phyloP scores from a whole-genome alignment of 2,329 filamentous ascomycete species.

The Alternaria gaisen region DNA sequence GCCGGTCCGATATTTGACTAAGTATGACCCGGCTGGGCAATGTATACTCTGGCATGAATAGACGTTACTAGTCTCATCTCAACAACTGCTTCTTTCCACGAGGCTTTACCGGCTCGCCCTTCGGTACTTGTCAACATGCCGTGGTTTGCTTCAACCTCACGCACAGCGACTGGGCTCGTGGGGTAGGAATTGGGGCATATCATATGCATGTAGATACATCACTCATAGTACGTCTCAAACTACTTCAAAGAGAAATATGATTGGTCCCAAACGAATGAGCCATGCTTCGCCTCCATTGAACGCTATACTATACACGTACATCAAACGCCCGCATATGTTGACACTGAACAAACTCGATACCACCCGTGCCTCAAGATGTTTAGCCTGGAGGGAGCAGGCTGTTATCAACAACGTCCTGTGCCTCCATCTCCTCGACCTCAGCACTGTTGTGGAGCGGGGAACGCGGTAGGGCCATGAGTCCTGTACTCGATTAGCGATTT shows the following conservation, averaged over 20 bases:
- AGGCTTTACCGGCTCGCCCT: not conserved
- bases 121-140: not conserved
- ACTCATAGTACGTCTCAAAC: not conserved
- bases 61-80: not conserved
- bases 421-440: constrained; percentile 83
- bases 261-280: constrained; percentile 1
- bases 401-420: constrained; percentile 92
- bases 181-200: not conserved
- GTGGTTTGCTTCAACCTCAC: not conserved
- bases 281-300: constrained; percentile 6
- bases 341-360: constrained; percentile 6
- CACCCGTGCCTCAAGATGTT: constrained; percentile 21
- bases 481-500: constrained; percentile 40
- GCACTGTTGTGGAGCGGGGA: constrained; percentile 82
- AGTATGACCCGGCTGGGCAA: constrained; percentile 10
- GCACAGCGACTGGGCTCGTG: not conserved
- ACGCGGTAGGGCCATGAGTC: constrained; percentile 94
- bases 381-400: constrained; percentile 93
- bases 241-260: not conserved
- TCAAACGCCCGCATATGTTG: constrained; percentile 8
- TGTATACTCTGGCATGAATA: not conserved
- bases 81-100: not conserved
- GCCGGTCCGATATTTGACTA: not conserved
- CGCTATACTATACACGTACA: constrained; percentile 18
- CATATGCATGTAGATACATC: not conserved